Evolutionary conservation across 768 basidiomycete species (phyloP).

Genomic region (Pisolithus tinctorius): DNA sequence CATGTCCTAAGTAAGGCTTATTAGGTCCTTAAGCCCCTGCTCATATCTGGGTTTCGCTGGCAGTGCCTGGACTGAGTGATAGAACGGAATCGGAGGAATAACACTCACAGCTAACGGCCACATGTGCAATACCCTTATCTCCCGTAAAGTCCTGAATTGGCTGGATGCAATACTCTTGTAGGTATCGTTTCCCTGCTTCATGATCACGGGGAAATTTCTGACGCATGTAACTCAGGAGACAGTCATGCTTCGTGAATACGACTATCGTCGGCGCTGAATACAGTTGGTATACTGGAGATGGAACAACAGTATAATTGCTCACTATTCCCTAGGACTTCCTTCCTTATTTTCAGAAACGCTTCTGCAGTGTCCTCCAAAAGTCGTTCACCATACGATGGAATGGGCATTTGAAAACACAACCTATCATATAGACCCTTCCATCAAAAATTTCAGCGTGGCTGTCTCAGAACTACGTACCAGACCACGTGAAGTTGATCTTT

Average conservation of each 20-base stretch:
- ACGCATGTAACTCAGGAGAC: too few relatives aligned
- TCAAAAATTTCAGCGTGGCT: neutral
- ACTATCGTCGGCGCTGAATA: neutral
- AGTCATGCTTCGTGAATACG: neutral
- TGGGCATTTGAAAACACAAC: conserved; percentile 2
- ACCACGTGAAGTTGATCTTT: too few relatives aligned
- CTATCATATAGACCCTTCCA: neutral
- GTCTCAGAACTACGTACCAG: too few relatives aligned
- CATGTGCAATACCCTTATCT: neutral
- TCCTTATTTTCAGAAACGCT: neutral
- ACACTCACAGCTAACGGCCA: neutral
- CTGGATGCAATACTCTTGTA: neutral
- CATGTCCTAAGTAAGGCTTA: neutral
- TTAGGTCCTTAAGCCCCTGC: too few relatives aligned
- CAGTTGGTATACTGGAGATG: neutral
- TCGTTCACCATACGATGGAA: neutral
- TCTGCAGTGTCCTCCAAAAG: too few relatives aligned
- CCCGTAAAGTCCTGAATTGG: neutral
- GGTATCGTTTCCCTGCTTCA: neutral
- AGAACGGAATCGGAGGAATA: neutral
- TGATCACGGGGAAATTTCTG: neutral
- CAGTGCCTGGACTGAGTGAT: neutral
- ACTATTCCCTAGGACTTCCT: conserved; percentile 2
- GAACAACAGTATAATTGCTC: neutral
- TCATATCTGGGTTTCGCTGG: too few relatives aligned